Conservation (phyloP, 768 basidiomycete genomes). For the Mycena haematopus region DNA sequence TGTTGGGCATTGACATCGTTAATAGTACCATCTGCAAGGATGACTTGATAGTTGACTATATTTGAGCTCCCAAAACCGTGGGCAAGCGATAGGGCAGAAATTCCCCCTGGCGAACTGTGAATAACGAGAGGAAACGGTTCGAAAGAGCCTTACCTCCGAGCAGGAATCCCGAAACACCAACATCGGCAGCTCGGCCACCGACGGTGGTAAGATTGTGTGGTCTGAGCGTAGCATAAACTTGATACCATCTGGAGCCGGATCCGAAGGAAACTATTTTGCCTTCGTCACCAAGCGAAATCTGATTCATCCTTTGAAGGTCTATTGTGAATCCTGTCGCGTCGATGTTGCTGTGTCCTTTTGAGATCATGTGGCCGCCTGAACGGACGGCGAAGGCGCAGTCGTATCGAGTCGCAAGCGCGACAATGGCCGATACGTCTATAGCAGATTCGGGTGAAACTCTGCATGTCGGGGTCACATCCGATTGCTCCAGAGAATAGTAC, state of each 20-base stretch:
- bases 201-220: conserved; percentile 23
- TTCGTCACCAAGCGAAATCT: conserved; percentile 8
- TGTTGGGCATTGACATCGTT: conserved; percentile 20
- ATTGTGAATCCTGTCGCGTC: conserved; percentile 21
- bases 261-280: conserved; percentile 12
- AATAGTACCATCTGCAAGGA: conserved; percentile 28
- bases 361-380: conserved; percentile 24
- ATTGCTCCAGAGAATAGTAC: conserved; percentile 22
- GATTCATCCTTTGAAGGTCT: conserved; percentile 17
- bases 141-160: conserved; percentile 10
- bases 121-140: background rate
- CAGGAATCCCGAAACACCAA: conserved; percentile 27
- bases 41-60: conserved; percentile 30
- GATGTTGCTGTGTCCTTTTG: conserved; percentile 11
- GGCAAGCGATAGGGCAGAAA: conserved; percentile 28
- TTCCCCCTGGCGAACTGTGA: conserved; percentile 23
- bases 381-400: conserved; percentile 25
- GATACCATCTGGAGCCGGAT: conserved; percentile 20
- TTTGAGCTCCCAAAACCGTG: conserved; percentile 31
- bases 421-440: conserved; percentile 20
- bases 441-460: conserved; percentile 23
- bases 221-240: conserved; percentile 16
- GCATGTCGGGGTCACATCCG: conserved; percentile 14
- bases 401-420: conserved; percentile 14
- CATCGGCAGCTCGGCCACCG: conserved; percentile 19